Evolutionary conservation across 140 eudicot genomes (phyloP), one percentile per base, ranked within the genome.

Genomic region (Senecio squalidus): DNA sequence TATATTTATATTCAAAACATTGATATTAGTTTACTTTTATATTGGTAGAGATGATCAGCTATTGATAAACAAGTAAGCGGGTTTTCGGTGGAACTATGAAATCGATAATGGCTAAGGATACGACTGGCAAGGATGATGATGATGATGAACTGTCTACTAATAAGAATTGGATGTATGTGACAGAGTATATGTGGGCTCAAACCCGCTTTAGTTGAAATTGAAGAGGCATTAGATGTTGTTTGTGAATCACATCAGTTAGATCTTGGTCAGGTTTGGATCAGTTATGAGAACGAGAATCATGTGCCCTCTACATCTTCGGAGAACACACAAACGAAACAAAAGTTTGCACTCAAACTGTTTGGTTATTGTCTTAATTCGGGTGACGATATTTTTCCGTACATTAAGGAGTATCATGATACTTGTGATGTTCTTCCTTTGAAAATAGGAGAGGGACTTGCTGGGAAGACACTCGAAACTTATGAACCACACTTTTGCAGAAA

Each of bases 251-350:
- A 22, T 50, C 17, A 13, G 1, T n/a, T 64, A 24, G 9, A 7
- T 34, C 23, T 15, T 34, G 7, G 17, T 49, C 38, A 49, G 34
- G 69, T 31, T n/a, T 47, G 60, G 70, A 23, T 50, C 25, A 4
- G 43, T 23, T 21, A 9, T 15, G 13, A 49, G 1, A 24, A 8
- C 1, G 52, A 11, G 21, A 45, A 45, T 7, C 26, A 45, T 8
- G 26, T 18, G 21, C 6, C 27, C 16, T 18, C 13, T 18, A 16
- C 52, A 7, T 41, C 6, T 41, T 15, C 15, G 48, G 49, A 43
- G 16, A 9, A 16, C 18, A 16, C 6, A 13, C 6, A 9, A 3
- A 30, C 36, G 36, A 30, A 30, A 30, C 43, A 5, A 38, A 34
- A 3, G 33, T 25, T 60, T 5, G 55, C 14, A 1, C 4, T 30